Evolutionary conservation across 352 stramenopile species (phyloP), one percentile per base, ranked within the genome.

Genomic region (Globisporangium alternatum): DNA sequence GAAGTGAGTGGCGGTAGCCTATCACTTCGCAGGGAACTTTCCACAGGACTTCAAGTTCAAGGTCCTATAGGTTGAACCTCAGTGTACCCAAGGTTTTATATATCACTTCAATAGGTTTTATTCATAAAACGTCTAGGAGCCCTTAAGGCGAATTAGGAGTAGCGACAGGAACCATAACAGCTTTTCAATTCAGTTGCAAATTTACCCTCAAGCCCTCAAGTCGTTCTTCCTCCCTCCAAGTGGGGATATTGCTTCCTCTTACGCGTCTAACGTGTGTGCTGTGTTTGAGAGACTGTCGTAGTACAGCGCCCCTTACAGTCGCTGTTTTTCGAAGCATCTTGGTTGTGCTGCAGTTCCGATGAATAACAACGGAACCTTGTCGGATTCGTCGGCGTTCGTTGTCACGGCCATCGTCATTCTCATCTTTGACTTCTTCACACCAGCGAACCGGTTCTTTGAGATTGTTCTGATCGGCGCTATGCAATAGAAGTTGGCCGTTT

Each of bases 331-430:
- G 47, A 83, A 79, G 5, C 65, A 69, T 13, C 71, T 48, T 3
- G 69, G 71, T 35, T 75, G 67, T 52, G 71, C 67, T 2, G 71
- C 43, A n/a, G 72, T 76, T 21, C 74, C 74, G 44, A 80, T 73
- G 47, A 80, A 75, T 30, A 80, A 45, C 2, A 56, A 54, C 0
- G 62, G 71, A 7, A 80, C 28, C 30, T 72, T 76, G 43, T 80
- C 67, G 3, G 67, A 80, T 9, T 69, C 73, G 33, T 77, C 67
- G 2, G 65, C 69, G 57, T 80, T 84, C 31, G 68, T 71, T 3
- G 55, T 22, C 69, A 69, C 3, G 33, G 17, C 56, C 55, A 78
- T 62, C 2, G 62, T 76, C 25, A 83, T 31, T 1, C 72, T 56
- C 21, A 69, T 71, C 25, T 72, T 76, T 25, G 35, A 57, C 25